These are phyloP conservation scores for Erigeron canadensis DNA, from an alignment of 129 eudicot genomes.

Conservation along the genomic window DNA sequence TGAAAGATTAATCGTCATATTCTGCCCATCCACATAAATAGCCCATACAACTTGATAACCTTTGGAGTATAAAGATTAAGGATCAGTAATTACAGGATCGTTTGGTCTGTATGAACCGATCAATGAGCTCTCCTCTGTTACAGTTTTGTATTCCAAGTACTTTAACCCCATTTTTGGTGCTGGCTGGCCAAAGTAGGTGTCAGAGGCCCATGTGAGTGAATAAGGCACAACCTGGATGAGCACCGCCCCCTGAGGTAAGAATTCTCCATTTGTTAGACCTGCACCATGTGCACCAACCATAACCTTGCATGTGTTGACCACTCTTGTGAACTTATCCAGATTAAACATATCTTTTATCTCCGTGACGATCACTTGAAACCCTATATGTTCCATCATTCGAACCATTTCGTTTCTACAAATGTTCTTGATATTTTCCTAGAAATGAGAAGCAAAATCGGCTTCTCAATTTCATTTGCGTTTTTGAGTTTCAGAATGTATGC, in stretches of 20 bases:
- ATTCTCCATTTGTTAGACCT: slow-evolving; percentile 43
- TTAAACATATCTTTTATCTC: slow-evolving; percentile 24
- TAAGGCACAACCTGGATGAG: slow-evolving; percentile 48
- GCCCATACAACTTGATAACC: slow-evolving; percentile 45
- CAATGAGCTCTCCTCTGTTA: slow-evolving; percentile 58
- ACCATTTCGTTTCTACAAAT: slow-evolving; percentile 44
- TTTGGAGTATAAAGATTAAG: slow-evolving; percentile 27
- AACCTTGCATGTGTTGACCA: slow-evolving; percentile 55
- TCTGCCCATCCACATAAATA: slow-evolving; percentile 46
- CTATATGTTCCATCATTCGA: slow-evolving; percentile 39
- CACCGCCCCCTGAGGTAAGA: slow-evolving; percentile 48
- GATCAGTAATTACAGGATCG: slow-evolving; percentile 45
- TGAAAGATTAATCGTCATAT: slow-evolving; percentile 38
- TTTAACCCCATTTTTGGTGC: slow-evolving; percentile 48
- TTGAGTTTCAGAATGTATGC: slow-evolving; percentile 32
- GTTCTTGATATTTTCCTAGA: slow-evolving; percentile 44
- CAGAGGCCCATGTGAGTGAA: slow-evolving; percentile 48
- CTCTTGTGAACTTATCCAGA: slow-evolving; percentile 31
- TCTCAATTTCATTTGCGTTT: slow-evolving; percentile 21
- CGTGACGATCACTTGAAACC: slow-evolving; percentile 33
- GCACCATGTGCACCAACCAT: slow-evolving; percentile 67
- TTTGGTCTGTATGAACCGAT: slow-evolving; percentile 31
- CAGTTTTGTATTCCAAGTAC: slow-evolving; percentile 56
- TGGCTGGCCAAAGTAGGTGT: slow-evolving; percentile 41
- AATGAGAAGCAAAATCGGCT: slow-evolving; percentile 41